Evolutionary conservation across 768 basidiomycete genomes (phyloP).

Genomic region (Kwoniella bestiolae): DNA sequence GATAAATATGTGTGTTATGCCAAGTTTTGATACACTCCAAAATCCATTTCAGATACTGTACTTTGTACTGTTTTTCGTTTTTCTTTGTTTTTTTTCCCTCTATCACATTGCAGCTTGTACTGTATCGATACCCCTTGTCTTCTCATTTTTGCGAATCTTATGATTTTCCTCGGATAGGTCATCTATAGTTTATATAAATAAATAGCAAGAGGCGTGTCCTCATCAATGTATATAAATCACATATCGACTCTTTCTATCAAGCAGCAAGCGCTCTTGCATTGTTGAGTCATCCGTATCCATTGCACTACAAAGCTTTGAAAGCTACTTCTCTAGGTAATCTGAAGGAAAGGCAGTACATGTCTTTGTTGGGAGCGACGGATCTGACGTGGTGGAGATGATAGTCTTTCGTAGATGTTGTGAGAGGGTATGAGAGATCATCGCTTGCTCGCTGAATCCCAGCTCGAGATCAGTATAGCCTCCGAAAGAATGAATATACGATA

Average conservation of each 20-base stretch:
- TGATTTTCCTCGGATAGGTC: too few relatives aligned
- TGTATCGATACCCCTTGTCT: too few relatives aligned
- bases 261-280: too few relatives aligned
- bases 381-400: conserved; percentile 74
- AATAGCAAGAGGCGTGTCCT: too few relatives aligned
- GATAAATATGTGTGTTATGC: too few relatives aligned
- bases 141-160: too few relatives aligned
- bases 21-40: too few relatives aligned
- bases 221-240: not conserved
- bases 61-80: not conserved
- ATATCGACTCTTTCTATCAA: not conserved
- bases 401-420: conserved; percentile 58
- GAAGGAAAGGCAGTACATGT: conserved; percentile 98
- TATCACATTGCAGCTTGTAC: too few relatives aligned
- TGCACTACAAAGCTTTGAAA: conserved; percentile 30
- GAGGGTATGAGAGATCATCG: conserved; percentile 64
- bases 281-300: too few relatives aligned
- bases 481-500: not conserved
- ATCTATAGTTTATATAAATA: too few relatives aligned
- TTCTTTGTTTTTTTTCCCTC: not conserved
- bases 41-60: too few relatives aligned
- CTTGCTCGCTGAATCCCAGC: conserved; percentile 68
- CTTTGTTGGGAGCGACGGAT: conserved; percentile 91
- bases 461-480: not conserved
- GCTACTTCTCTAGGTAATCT: conserved; percentile 65